Percentiles rank a stretch among this genome's conserved stretches.
These are phyloP conservation scores for Pelargonium australe DNA, from an alignment of 441 rosid genomes.

Conservation along the genomic window DNA sequence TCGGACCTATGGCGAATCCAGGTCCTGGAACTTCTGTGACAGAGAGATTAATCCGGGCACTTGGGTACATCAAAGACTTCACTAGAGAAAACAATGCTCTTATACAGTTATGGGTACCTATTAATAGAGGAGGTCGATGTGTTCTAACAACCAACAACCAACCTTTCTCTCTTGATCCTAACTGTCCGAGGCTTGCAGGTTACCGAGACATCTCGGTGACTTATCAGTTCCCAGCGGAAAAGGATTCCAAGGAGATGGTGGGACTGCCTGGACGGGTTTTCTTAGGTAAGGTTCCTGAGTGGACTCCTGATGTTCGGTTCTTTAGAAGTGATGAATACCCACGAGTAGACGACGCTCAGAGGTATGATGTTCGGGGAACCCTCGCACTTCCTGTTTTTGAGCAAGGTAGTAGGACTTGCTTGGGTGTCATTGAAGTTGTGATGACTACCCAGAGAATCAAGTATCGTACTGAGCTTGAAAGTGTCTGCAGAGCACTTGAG, in stretches of 20 bases:
- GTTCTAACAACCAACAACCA: conserved; percentile 62
- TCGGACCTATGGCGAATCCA: conserved; percentile 44
- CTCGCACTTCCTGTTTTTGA: conserved; percentile 89
- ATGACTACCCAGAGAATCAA: conserved; percentile 57
- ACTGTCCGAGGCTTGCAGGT: conserved; percentile 52
- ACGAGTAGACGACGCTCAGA: conserved; percentile 62
- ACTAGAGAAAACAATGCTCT: conserved; percentile 60
- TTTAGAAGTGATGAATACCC: conserved; percentile 80
- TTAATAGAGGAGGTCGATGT: conserved; percentile 53
- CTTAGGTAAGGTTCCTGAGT: conserved; percentile 78
- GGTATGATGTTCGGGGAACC: conserved; percentile 67
- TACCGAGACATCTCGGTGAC: conserved; percentile 68
- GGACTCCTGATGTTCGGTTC: conserved; percentile 93
- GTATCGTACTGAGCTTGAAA: conserved; percentile 65
- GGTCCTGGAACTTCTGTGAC: conserved; percentile 49
- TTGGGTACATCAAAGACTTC: conserved; percentile 47
- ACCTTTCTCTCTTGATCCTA: conserved; percentile 54
- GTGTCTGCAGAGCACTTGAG: conserved; percentile 80
- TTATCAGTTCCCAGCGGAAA: conserved; percentile 70
- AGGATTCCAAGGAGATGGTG: conserved; percentile 49
- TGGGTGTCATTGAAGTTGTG: conserved; percentile 90
- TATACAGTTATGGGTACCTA: conserved; percentile 86
- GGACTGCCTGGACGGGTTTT: conserved; percentile 89
- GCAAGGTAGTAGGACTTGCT: conserved; percentile 68
- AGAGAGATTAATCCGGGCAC: conserved; percentile 62